phyloP scores from a whole-genome alignment of 139 green algal species.

The Coccomyxa sp. region DNA sequence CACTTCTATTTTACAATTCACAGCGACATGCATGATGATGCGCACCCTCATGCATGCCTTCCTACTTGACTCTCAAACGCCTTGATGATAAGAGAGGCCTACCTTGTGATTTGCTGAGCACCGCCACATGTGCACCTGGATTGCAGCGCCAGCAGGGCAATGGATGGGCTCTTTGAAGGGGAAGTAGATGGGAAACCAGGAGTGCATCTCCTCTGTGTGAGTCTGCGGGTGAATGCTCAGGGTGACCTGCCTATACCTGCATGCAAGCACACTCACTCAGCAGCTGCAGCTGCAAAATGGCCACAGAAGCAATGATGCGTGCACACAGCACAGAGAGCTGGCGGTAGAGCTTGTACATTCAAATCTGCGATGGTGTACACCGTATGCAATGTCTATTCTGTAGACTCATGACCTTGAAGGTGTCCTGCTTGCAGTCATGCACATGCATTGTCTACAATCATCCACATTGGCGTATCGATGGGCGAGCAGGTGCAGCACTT shows the following conservation, averaged over 20 bases:
- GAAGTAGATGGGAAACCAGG: slow-evolving; percentile 99
- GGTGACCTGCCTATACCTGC: slow-evolving; percentile 44
- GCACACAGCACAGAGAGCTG: too few relatives aligned
- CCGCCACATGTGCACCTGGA: slow-evolving; percentile 87
- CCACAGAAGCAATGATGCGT: too few relatives aligned
- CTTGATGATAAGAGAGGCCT: not conserved
- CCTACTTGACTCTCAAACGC: not conserved
- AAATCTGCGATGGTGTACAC: too few relatives aligned
- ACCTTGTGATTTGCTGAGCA: slow-evolving; percentile 65
- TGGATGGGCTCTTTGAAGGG: slow-evolving; percentile 77
- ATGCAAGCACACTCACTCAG: not conserved
- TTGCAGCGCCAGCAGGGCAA: slow-evolving; percentile 43
- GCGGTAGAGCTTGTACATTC: not conserved
- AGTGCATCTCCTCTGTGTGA: slow-evolving; percentile 87
- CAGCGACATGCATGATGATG: not conserved
- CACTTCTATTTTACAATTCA: not conserved
- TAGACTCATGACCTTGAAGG: not conserved
- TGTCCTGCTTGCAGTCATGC: not conserved
- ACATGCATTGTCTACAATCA: not conserved
- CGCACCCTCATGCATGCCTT: not conserved
- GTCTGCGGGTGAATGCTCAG: slow-evolving; percentile 87
- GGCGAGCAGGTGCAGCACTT: slow-evolving; percentile 29
- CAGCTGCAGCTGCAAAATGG: too few relatives aligned
- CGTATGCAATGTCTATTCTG: not conserved
- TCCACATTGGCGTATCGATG: not conserved